Base-by-base conservation (phyloP, 805 yeast species). In the Pichia insulana region DNA sequence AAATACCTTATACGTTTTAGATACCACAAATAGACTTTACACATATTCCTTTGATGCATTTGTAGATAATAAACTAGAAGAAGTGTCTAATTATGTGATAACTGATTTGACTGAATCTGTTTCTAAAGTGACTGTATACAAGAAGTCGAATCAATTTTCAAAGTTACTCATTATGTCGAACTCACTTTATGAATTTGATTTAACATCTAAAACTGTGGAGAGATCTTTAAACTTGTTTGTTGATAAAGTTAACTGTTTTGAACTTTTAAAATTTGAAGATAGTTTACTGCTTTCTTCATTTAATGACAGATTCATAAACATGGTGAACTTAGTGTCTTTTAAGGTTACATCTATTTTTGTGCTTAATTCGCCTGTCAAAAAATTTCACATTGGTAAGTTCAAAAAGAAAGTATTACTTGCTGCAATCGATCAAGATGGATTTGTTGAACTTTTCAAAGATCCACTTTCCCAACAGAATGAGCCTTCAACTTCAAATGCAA, bases 271-370 rank as follows among this genome's bases (percentile, higher is more conserved):
- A 16, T n/a, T n/a, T 8, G 30, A 33, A 30, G 37, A 11, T 12
- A 28, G 22, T n/a, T 36, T 48, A 12, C 17, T 48, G 12, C 43
- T 49, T 1, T 73, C 82, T 40, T 94, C 96, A 2, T 67, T 67
- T 30, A 80, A 80, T 46, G 97, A 89, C 59, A 73, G 97, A 51
- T 87, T 85, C 58, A 70, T 88, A 50, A 86, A 86, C 57, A 65
- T 83, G 30, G 80, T 82, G 55, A 72, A 81, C 10, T 42, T 77
- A 2, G 62, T 67, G 27, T 61, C 65, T 37, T 55, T 62, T 25
- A 55, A 75, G 3, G 67, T 80, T 2, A 62, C 64, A 19, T 61
- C 69, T 8, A 83, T 88, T 3, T 72, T 86, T 43, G 88, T 83
- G 13, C 70, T 89, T 3, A 83, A 81, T 48, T 68, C 86, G 13